Evolutionary conservation across 106 monocot genomes (phyloP), one percentile per base, ranked within the genome.

Genomic region (Alisma plantagoaquatica): DNA sequence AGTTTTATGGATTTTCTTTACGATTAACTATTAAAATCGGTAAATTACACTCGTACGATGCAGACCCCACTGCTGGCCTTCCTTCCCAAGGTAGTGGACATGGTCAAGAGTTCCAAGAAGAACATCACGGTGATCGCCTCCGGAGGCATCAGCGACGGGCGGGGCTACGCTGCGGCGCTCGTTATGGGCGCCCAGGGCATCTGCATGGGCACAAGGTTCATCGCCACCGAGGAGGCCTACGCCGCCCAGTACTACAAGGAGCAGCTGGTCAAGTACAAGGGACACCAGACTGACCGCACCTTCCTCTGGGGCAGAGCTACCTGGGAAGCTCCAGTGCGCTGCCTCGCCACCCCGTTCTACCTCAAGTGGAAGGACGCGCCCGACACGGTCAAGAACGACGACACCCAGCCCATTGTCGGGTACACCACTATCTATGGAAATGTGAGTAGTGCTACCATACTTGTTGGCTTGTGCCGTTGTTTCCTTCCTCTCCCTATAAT

Each of bases 281-380:
- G 19, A 20, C 17, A 14, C 0, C n/a, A 47, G n/a, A 47, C 46
- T 17, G 14, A 47, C 46, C 46, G 8, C 14, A 47, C 46, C 8
- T 12, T n/a, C 46, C 46, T 47, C 14, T 47, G 20, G 7, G 46
- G 46, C n/a, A 12, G 46, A 19, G 0, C 20, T 19, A 47, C 46
- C 17, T 47, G 46, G 46, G 20, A 20, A 19, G 46, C 46, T 8
- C 19, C 12, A 12, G 46, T 47, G 14, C 46, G 46, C 7, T 47
- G 46, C 46, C 46, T 47, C 46, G 19, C 15, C 46, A 47, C 46
- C 17, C 46, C 46, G n/a, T 47, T 47, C 46, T 19, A 47, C 46
- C 12, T 0, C n/a, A 14, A 20, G 46, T 47, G 46, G 46, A 47
- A 20, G 46, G 46, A 47, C 46, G 46, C 46, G 7, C 46, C 46